Evolutionary conservation across 495 filamentous ascomycete genomes (phyloP).

Genomic region (Penicillium argentinense): DNA sequence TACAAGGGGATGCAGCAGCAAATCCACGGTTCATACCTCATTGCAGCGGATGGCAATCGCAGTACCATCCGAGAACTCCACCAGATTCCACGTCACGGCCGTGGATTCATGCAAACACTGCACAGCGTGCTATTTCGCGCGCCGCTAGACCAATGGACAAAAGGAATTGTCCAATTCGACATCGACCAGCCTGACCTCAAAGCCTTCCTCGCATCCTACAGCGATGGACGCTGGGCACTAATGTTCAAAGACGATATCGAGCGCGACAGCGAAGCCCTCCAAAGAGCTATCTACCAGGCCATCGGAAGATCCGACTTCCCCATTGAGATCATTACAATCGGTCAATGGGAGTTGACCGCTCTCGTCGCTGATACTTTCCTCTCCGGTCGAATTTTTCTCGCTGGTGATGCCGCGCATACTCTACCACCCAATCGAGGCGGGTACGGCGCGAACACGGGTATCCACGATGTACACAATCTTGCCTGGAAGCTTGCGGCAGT

Average conservation of each 20-base stretch:
- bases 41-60: constrained; percentile 33
- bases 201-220: constrained; percentile 27
- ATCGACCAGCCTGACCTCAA: constrained; percentile 22
- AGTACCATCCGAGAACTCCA: constrained; percentile 31
- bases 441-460: constrained; percentile 50
- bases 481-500: constrained; percentile 51
- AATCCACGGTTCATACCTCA: constrained; percentile 28
- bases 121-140: constrained; percentile 41
- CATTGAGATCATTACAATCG: constrained; percentile 30
- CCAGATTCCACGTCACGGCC: constrained; percentile 27
- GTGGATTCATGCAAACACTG: constrained; percentile 34
- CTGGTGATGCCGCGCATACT: constrained; percentile 52
- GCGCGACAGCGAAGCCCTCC: constrained; percentile 17
- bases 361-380: constrained; percentile 28
- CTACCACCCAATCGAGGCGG: constrained; percentile 48
- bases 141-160: constrained; percentile 24
- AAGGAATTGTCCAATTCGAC: constrained; percentile 22
- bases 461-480: constrained; percentile 48
- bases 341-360: constrained; percentile 27
- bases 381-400: constrained; percentile 42
- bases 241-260: constrained; percentile 30
- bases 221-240: constrained; percentile 29
- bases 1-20: constrained; percentile 9
- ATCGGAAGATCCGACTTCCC: constrained; percentile 21
- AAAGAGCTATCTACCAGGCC: constrained; percentile 15